phyloP scores from a whole-genome alignment of 2,329 filamentous ascomycete species.

The Penicillium sumatraense region DNA sequence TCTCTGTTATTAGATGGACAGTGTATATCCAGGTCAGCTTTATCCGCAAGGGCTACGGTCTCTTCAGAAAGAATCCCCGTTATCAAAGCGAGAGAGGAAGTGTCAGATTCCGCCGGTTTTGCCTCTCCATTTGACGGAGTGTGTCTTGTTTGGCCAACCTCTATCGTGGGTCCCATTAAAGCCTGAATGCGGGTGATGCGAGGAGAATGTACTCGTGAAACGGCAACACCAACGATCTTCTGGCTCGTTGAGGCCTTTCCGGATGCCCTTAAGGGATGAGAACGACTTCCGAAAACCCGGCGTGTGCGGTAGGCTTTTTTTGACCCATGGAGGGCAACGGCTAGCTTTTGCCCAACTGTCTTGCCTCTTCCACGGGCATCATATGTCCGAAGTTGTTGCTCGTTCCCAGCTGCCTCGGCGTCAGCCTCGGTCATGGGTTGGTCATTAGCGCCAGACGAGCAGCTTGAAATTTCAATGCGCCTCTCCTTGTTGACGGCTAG shows the following conservation, averaged over 20 bases:
- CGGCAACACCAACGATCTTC: background rate
- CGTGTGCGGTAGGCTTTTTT: background rate
- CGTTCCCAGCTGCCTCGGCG: background rate
- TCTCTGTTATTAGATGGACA: background rate
- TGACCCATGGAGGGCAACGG: conserved; percentile 22
- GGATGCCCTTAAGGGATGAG: background rate
- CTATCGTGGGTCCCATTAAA: background rate
- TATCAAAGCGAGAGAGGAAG: background rate
- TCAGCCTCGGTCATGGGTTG: background rate
- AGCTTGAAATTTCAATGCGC: conserved; percentile 18
- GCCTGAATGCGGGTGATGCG: background rate
- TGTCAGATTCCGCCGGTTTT: no score
- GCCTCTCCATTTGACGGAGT: no score
- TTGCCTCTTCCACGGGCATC: conserved; percentile 25
- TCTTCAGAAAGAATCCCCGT: background rate
- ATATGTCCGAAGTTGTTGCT: background rate
- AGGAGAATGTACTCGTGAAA: background rate
- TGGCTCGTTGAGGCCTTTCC: background rate
- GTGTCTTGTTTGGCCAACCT: background rate
- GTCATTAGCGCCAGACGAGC: background rate
- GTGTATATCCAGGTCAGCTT: no score
- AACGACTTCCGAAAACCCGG: background rate
- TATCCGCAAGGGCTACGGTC: background rate
- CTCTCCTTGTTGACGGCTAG: background rate
- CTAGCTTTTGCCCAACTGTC: conserved; percentile 27